These are phyloP conservation scores for Phytophthora multivora DNA, from an alignment of 352 stramenopile genomes.

Conservation along the genomic window DNA sequence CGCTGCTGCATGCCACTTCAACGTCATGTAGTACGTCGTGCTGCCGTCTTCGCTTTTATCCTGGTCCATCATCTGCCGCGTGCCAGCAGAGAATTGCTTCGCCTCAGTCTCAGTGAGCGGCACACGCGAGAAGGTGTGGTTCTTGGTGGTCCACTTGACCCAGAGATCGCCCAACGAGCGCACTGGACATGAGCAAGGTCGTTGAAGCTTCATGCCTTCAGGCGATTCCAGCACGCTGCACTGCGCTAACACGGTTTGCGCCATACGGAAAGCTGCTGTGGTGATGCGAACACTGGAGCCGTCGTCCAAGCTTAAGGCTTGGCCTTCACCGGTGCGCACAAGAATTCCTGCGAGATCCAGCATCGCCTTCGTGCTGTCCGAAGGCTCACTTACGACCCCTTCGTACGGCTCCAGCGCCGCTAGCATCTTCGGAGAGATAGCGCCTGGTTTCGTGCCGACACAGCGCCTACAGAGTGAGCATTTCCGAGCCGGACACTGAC, in stretches of 20 bases:
- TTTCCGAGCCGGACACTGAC: slow-evolving; percentile 80
- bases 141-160: slow-evolving; percentile 79
- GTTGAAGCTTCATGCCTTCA: slow-evolving; percentile 66
- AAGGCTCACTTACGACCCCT: slow-evolving; percentile 14
- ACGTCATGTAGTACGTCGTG: slow-evolving; percentile 75
- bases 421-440: slow-evolving; percentile 73
- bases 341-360: slow-evolving; percentile 59
- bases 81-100: slow-evolving; percentile 70
- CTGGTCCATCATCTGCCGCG: slow-evolving; percentile 86
- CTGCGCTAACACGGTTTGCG: slow-evolving; percentile 63
- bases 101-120: slow-evolving; percentile 60
- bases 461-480: slow-evolving; percentile 80
- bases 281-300: slow-evolving; percentile 45
- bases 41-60: slow-evolving; percentile 40
- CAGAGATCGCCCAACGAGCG: slow-evolving; percentile 81
- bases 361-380: slow-evolving; percentile 35
- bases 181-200: slow-evolving; percentile 71
- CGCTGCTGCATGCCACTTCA: slow-evolving; percentile 84
- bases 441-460: slow-evolving; percentile 55
- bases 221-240: slow-evolving; percentile 72
- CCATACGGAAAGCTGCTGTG: slow-evolving; percentile 63
- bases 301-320: slow-evolving; percentile 36
- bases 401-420: slow-evolving; percentile 57
- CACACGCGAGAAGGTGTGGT: slow-evolving; percentile 79
- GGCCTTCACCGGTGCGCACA: slow-evolving; percentile 54